phyloP scores from a whole-genome alignment of 495 filamentous ascomycete genomes.

The Elasticomyces elasticus region DNA sequence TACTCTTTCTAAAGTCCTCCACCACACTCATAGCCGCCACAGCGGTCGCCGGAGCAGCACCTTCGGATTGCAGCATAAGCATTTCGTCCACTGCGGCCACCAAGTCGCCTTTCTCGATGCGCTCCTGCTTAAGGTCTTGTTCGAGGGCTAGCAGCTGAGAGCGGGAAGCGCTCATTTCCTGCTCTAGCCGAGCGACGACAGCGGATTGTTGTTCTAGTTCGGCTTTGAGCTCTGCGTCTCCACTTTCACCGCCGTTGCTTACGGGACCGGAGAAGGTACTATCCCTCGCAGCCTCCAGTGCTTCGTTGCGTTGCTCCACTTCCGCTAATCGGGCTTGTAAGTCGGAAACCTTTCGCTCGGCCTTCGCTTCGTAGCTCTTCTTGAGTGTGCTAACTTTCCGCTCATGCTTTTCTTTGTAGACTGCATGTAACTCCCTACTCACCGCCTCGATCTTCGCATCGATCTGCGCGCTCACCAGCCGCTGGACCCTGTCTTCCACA shows the following conservation, averaged over 20 bases:
- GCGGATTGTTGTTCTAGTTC: conserved; percentile 46
- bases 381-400: conserved; percentile 88
- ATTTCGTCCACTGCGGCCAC: conserved; percentile 90
- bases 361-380: conserved; percentile 83
- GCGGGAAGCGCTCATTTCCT: conserved; percentile 56
- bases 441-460: conserved; percentile 89
- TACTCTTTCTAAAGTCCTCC: conserved; percentile 31
- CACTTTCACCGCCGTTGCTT: conserved; percentile 25
- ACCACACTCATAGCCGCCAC: conserved; percentile 19
- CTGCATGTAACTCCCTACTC: conserved; percentile 72
- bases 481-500: conserved; percentile 21
- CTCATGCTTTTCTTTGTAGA: conserved; percentile 97
- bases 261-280: conserved; percentile 52
- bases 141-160: conserved; percentile 55
- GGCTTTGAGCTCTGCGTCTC: conserved; percentile 42
- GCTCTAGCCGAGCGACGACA: conserved; percentile 55
- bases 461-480: conserved; percentile 20
- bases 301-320: conserved; percentile 61
- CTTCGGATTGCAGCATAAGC: conserved; percentile 44
- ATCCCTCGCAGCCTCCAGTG: conserved; percentile 54
- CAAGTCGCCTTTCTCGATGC: conserved; percentile 85
- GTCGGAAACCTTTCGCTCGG: conserved; percentile 73
- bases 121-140: conserved; percentile 59
- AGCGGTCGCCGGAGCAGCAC: not conserved
- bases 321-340: conserved; percentile 61